Evolutionary conservation across 2,329 filamentous ascomycete species (phyloP).

Genomic region (Paraphaeosphaeria minitans): DNA sequence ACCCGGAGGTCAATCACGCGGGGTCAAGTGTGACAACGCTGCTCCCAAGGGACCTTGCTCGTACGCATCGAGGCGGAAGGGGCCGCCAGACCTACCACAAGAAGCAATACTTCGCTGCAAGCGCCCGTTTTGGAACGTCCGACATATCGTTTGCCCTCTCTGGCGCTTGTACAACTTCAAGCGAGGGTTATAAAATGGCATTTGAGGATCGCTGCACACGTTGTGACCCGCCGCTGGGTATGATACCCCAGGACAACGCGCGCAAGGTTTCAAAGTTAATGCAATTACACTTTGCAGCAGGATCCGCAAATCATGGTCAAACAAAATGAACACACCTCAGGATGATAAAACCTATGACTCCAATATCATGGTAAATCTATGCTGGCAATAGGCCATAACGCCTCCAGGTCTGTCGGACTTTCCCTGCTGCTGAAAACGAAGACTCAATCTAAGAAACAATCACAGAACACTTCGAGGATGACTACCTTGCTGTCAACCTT

Average conservation of each 20-base stretch:
- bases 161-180: neutral
- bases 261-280: neutral
- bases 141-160: neutral
- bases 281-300: too few species aligned
- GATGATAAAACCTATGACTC: neutral
- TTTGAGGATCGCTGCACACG: neutral
- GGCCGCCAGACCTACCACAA: neutral
- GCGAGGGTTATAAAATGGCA: neutral
- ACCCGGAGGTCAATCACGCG: too few species aligned
- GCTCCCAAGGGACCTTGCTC: too few species aligned
- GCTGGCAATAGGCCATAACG: too few species aligned
- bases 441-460: too few species aligned
- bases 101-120: neutral
- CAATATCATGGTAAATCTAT: too few species aligned
- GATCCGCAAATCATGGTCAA: neutral
- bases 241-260: neutral
- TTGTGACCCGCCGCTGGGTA: neutral
- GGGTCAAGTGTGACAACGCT: too few species aligned
- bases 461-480: too few species aligned
- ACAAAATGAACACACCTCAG: neutral
- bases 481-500: too few species aligned
- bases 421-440: too few species aligned
- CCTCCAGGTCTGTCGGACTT: too few species aligned
- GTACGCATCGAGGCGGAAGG: neutral
- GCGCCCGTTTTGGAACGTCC: neutral